These are phyloP conservation scores for Shiraia sp. DNA, from an alignment of 2,329 filamentous ascomycete species.

Conservation along the genomic window DNA sequence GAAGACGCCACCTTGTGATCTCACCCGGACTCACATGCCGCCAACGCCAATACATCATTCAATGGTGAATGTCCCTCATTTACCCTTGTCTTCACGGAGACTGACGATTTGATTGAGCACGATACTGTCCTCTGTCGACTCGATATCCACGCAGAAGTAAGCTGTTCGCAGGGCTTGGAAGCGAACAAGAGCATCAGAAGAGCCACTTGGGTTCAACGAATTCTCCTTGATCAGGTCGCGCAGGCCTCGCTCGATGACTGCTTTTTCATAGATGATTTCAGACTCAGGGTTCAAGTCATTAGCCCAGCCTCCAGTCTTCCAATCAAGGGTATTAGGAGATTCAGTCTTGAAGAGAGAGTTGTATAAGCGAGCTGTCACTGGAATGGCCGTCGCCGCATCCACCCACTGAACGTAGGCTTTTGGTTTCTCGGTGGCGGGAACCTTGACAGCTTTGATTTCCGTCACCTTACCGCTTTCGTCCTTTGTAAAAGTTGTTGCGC, in stretches of 20 bases:
- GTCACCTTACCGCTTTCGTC: slow-evolving; percentile 68
- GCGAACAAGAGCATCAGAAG: slow-evolving; percentile 60
- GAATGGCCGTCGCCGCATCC: slow-evolving; percentile 65
- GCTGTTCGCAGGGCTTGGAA: slow-evolving; percentile 92
- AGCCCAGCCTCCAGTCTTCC: slow-evolving; percentile 75
- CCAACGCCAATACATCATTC: no score
- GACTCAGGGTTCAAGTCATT: slow-evolving; percentile 83
- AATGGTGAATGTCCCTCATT: slow-evolving; percentile 18
- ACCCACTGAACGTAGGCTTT: slow-evolving; percentile 84
- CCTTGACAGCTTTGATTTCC: slow-evolving; percentile 68
- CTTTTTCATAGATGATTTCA: slow-evolving; percentile 76
- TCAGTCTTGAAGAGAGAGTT: slow-evolving; percentile 85
- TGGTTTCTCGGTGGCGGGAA: slow-evolving; percentile 70
- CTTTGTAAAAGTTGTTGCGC: slow-evolving; percentile 68
- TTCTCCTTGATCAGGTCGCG: slow-evolving; percentile 72
- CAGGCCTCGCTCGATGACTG: slow-evolving; percentile 82
- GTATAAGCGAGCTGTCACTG: slow-evolving; percentile 71
- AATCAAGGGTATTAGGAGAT: slow-evolving; percentile 72
- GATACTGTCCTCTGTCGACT: slow-evolving; percentile 71
- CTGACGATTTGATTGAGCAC: slow-evolving; percentile 91
- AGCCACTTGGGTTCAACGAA: slow-evolving; percentile 34
- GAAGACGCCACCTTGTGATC: no score
- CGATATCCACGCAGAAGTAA: slow-evolving; percentile 80
- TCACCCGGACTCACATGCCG: no score
- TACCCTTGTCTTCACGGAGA: slow-evolving; percentile 74